These are phyloP conservation scores for Micractinium sp. DNA, from an alignment of 139 green algal species.

Conservation along the genomic window DNA sequence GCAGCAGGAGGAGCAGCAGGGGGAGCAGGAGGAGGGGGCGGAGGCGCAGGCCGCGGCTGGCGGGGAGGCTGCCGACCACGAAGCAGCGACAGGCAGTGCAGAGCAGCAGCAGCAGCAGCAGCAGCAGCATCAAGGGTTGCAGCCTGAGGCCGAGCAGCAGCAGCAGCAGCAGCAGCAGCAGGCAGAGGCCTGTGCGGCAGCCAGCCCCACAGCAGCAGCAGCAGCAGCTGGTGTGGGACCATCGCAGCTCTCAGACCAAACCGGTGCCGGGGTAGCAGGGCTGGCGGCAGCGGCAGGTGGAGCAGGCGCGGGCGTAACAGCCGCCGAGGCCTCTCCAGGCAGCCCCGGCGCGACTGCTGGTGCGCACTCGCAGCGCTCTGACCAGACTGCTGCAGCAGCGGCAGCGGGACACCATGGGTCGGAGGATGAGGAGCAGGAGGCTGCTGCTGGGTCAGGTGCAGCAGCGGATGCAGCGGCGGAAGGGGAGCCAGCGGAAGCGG, in stretches of 20 bases:
- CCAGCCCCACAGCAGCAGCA: background rate
- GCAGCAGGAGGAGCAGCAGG: constrained; percentile 5
- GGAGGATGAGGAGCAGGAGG: background rate
- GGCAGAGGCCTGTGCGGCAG: background rate
- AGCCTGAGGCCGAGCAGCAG: background rate
- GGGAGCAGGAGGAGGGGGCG: background rate
- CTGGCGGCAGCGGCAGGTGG: background rate
- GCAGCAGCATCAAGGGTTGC: background rate
- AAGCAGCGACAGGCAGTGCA: background rate
- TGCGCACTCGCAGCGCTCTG: constrained; percentile 7
- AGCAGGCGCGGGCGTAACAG: background rate
- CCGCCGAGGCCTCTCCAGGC: background rate
- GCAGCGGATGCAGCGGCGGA: background rate
- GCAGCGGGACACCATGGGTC: background rate
- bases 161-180: constrained; percentile 19
- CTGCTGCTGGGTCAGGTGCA: constrained; percentile 15
- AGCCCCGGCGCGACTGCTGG: background rate
- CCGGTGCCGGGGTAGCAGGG: background rate
- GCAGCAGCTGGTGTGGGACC: background rate
- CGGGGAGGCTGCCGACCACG: background rate
- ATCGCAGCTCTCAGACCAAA: constrained; percentile 27
- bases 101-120: background rate
- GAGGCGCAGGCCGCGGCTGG: background rate
- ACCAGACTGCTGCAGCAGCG: constrained; percentile 16
- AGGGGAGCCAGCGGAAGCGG: background rate